Conservation (phyloP, 1,284 basidiomycete genomes). For the Mycosarcoma maydis region DNA sequence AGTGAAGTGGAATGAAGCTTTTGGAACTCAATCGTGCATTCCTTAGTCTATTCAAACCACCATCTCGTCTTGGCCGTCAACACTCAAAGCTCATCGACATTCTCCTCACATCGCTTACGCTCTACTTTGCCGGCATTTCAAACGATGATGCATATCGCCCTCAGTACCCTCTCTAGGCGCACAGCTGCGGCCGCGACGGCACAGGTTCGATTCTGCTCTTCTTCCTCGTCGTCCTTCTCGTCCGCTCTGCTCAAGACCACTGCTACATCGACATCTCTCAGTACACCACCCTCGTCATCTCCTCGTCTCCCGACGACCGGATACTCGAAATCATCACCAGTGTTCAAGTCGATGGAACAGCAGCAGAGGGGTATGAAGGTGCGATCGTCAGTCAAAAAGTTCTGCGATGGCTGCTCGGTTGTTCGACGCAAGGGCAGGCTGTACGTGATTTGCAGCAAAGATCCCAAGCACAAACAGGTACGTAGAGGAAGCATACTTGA, state of each 20-base stretch:
- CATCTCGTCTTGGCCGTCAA: slow-evolving; percentile 11
- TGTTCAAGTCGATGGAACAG: slow-evolving; percentile 10
- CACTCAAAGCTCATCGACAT: too few relatives aligned
- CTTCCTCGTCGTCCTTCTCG: slow-evolving; percentile 17
- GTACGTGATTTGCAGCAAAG: slow-evolving; percentile 91
- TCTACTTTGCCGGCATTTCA: too few relatives aligned
- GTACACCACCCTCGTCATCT: background rate
- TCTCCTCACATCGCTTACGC: background rate
- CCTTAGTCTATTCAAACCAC: too few relatives aligned
- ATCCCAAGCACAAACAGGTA: slow-evolving; percentile 98
- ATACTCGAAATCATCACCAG: slow-evolving; percentile 1
- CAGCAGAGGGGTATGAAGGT: slow-evolving; percentile 88
- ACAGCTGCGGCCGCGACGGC: slow-evolving; percentile 5
- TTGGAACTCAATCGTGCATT: too few relatives aligned
- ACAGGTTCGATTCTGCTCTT: slow-evolving; percentile 30
- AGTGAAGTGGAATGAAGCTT: slow-evolving; percentile 2
- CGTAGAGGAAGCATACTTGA: slow-evolving; percentile 53
- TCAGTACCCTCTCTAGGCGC: slow-evolving; percentile 19
- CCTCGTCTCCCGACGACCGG: background rate
- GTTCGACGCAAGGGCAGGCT: slow-evolving; percentile 82
- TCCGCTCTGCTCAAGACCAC: slow-evolving; percentile 14
- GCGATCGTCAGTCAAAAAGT: slow-evolving; percentile 85
- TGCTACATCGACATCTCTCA: slow-evolving; percentile 2
- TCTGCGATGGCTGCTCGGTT: slow-evolving; percentile 66
- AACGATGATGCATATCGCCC: slow-evolving; percentile 17